These are phyloP conservation scores for Verticillium nubilum DNA, from an alignment of 2,329 filamentous ascomycete genomes.

Conservation along the genomic window DNA sequence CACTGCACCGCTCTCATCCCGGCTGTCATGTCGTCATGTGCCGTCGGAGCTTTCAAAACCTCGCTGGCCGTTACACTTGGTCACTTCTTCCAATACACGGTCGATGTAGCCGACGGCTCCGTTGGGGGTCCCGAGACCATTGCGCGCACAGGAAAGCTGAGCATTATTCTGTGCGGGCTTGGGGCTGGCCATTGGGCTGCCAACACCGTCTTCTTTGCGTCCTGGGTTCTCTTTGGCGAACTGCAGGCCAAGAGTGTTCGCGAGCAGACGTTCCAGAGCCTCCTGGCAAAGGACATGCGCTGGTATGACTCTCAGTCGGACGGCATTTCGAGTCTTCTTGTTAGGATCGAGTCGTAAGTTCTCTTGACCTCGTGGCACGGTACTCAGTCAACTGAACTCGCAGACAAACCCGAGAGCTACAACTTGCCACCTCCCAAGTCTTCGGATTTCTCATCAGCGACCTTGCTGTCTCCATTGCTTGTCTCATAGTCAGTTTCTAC, in stretches of 20 bases:
- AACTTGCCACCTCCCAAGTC: slow-evolving; percentile 73
- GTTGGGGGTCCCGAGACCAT: slow-evolving; percentile 47
- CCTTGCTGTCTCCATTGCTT: slow-evolving; percentile 56
- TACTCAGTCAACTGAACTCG: slow-evolving; percentile 6
- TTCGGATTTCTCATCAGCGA: slow-evolving; percentile 66
- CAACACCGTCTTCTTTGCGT: slow-evolving; percentile 59
- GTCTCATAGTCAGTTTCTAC: slow-evolving; percentile 67
- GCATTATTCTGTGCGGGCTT: slow-evolving; percentile 56
- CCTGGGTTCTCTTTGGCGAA: slow-evolving; percentile 78
- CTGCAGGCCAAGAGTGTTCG: slow-evolving; percentile 66
- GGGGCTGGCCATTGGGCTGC: slow-evolving; percentile 62
- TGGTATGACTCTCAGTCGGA: slow-evolving; percentile 77
- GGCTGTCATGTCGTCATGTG: slow-evolving; percentile 50
- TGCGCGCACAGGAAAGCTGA: slow-evolving; percentile 51
- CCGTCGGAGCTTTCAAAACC: slow-evolving; percentile 59
- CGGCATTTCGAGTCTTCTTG: slow-evolving; percentile 67
- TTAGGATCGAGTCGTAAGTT: slow-evolving; percentile 66
- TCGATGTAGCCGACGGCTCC: slow-evolving; percentile 54
- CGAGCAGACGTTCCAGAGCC: slow-evolving; percentile 56
- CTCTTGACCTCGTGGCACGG: background rate
- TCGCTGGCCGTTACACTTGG: slow-evolving; percentile 67
- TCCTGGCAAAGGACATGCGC: slow-evolving; percentile 67
- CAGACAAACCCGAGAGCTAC: slow-evolving; percentile 78
- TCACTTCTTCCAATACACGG: slow-evolving; percentile 66
- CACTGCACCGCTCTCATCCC: slow-evolving; percentile 50